phyloP scores from a whole-genome alignment of 148 eudicot species.

The Fagopyrum homotropicum region DNA sequence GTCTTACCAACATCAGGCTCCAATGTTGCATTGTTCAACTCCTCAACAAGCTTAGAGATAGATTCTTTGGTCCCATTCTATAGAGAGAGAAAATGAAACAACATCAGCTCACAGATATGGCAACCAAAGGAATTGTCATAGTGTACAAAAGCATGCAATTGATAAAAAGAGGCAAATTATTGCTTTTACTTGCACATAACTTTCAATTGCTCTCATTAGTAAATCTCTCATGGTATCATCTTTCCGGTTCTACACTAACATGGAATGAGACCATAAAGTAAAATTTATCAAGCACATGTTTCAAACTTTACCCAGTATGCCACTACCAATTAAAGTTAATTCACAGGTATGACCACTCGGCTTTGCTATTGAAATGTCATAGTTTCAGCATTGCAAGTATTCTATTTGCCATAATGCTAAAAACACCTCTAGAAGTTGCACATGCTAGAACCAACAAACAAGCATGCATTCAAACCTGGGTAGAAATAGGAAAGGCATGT shows the following conservation, averaged over 20 bases:
- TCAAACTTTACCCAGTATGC: neutral
- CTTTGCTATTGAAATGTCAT: neutral
- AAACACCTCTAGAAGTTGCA: neutral
- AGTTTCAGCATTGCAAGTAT: neutral
- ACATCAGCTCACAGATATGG: slow-evolving; percentile 9
- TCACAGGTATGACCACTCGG: neutral
- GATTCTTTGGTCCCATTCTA: slow-evolving; percentile 95
- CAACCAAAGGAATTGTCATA: neutral
- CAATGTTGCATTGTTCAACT: slow-evolving; percentile 74
- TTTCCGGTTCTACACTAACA: neutral
- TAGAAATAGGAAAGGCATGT: too few species aligned
- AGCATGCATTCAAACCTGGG: neutral
- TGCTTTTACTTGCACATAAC: neutral
- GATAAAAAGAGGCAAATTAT: neutral
- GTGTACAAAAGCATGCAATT: neutral
- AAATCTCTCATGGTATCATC: neutral
- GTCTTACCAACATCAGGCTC: slow-evolving; percentile 93
- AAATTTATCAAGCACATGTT: neutral
- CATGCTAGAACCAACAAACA: neutral
- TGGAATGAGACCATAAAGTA: neutral
- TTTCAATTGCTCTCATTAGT: neutral
- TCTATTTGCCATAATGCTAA: neutral
- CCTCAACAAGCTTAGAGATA: slow-evolving; percentile 77
- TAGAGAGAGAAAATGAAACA: neutral
- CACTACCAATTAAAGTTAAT: neutral